phyloP scores from a whole-genome alignment of 78 protist species.

The Chrysochromulina parva region DNA sequence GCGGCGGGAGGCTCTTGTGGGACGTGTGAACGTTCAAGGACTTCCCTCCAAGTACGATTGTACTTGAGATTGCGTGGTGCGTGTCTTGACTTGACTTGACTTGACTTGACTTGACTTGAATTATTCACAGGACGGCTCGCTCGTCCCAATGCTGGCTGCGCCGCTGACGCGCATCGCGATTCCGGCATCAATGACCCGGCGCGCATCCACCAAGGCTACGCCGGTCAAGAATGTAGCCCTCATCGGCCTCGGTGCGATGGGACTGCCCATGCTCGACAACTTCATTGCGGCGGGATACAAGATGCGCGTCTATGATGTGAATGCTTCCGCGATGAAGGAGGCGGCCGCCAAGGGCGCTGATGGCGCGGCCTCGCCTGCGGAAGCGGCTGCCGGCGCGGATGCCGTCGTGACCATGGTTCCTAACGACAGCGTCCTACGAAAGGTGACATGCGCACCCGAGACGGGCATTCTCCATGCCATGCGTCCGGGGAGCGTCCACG shows the following conservation, averaged over 20 bases:
- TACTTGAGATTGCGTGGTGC: no score
- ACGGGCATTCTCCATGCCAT: background rate
- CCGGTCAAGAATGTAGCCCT: background rate
- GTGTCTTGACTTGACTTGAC: no score
- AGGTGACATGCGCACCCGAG: background rate
- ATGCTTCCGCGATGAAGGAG: background rate
- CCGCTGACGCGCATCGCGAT: no score
- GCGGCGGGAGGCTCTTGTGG: no score
- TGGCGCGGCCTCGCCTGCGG: background rate
- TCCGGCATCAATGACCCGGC: no score
- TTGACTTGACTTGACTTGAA: no score
- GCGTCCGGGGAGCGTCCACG: background rate
- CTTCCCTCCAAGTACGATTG: no score
- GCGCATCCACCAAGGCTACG: no score
- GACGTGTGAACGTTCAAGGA: no score
- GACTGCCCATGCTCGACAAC: background rate
- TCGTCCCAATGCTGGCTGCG: no score
- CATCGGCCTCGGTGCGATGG: conserved; percentile 11
- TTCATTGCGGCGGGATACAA: background rate
- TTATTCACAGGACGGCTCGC: no score
- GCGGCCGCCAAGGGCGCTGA: background rate
- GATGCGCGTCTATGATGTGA: background rate
- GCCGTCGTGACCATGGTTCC: background rate
- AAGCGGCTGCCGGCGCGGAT: background rate
- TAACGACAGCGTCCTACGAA: background rate